phyloP scores from a whole-genome alignment of 805 yeast genomes.

The Groenewaldozyma tartarivorans region DNA sequence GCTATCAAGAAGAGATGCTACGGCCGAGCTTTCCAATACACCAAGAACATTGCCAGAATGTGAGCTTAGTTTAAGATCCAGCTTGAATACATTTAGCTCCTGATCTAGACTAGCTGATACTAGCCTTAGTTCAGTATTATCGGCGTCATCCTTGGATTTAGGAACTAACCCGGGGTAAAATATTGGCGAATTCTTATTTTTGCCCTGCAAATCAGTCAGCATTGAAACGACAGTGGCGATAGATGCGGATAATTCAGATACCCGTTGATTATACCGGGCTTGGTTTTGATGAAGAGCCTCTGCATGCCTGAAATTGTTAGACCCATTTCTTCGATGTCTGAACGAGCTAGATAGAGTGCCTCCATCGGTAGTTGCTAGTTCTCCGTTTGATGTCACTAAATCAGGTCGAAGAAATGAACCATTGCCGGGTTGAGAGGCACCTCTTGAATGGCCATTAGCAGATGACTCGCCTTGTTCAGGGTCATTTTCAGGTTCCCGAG shows the following conservation, averaged over 20 bases:
- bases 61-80: slow-evolving; percentile 45
- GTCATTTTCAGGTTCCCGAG: too few species aligned
- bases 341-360: too few species aligned
- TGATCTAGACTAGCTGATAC: slow-evolving; percentile 12
- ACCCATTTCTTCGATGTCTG: too few species aligned
- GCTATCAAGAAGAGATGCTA: slow-evolving; percentile 59
- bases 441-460: too few species aligned
- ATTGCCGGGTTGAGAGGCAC: too few species aligned
- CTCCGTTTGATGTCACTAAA: too few species aligned
- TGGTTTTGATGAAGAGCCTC: slow-evolving; percentile 56
- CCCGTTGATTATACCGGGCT: slow-evolving; percentile 65
- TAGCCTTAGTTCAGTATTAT: slow-evolving; percentile 7
- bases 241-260: slow-evolving; percentile 48
- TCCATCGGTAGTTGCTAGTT: too few species aligned
- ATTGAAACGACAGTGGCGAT: slow-evolving; percentile 21
- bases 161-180: slow-evolving; percentile 20
- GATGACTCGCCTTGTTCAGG: too few species aligned
- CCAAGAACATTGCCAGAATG: slow-evolving; percentile 35
- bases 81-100: slow-evolving; percentile 49
- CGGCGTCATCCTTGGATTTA: slow-evolving; percentile 1
- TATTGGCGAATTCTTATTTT: slow-evolving; percentile 22
- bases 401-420: too few species aligned
- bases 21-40: slow-evolving; percentile 54
- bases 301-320: too few species aligned
- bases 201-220: slow-evolving; percentile 22